These are phyloP conservation scores for Mycena sp. DNA, from an alignment of 1,284 basidiomycete species.

Conservation along the genomic window DNA sequence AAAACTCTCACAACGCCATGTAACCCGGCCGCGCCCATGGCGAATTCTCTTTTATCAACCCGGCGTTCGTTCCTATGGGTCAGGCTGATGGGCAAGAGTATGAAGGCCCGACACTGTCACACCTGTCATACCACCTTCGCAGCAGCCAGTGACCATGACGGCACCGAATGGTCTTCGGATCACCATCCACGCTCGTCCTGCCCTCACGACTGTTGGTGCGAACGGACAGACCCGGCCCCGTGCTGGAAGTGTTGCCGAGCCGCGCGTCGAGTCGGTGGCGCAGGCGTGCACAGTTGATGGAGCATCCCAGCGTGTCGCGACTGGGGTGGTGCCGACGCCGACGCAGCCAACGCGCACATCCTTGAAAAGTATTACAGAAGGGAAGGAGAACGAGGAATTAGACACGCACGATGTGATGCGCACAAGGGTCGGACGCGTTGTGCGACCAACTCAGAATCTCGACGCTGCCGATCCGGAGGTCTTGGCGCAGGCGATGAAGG, in stretches of 20 bases:
- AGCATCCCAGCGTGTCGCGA: neutral
- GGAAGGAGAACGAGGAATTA: neutral
- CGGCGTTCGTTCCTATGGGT: constrained; percentile 30
- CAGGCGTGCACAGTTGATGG: neutral
- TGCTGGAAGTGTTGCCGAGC: no score
- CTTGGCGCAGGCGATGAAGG: neutral
- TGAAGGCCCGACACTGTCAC: constrained; percentile 26
- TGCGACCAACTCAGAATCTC: neutral
- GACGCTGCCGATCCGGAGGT: neutral
- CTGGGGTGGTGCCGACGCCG: neutral
- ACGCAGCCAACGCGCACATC: neutral
- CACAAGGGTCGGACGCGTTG: neutral
- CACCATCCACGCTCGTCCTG: neutral
- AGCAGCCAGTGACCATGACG: no score
- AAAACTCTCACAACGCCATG: constrained; percentile 43
- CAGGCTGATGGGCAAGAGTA: constrained; percentile 30
- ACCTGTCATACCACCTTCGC: neutral
- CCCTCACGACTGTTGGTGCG: neutral
- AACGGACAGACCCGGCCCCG: no score
- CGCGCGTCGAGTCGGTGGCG: no score
- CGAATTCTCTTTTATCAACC: constrained; percentile 39
- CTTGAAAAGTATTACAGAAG: neutral
- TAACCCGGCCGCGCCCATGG: constrained; percentile 25
- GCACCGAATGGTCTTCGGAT: neutral
- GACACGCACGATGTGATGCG: neutral